These are phyloP conservation scores for Trichopus zeylanicus DNA, from an alignment of 116 monocot genomes.

Conservation along the genomic window DNA sequence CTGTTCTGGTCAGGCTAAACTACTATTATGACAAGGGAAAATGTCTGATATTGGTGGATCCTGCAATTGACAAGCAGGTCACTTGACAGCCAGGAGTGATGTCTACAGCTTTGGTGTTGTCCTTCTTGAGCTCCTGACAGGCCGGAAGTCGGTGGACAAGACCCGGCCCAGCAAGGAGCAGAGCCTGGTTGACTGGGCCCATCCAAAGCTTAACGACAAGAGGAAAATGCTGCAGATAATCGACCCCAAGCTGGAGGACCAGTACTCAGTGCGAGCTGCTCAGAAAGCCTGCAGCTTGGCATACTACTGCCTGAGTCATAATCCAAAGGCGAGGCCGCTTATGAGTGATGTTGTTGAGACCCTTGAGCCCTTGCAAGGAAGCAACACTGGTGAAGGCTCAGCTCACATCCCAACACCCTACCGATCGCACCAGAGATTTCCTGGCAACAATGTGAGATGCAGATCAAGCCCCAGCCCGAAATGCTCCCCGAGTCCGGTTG, in stretches of 20 bases:
- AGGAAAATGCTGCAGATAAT: slow-evolving; percentile 41
- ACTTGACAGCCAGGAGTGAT: slow-evolving; percentile 57
- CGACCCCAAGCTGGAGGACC: slow-evolving; percentile 45
- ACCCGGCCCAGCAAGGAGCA: slow-evolving; percentile 49
- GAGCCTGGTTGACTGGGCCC: slow-evolving; percentile 57
- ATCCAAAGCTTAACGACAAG: slow-evolving; percentile 53
- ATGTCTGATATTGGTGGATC: not conserved
- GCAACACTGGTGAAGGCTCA: slow-evolving; percentile 4
- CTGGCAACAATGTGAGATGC: slow-evolving; percentile 12
- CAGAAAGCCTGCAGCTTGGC: slow-evolving; percentile 69
- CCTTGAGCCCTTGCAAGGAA: slow-evolving; percentile 37
- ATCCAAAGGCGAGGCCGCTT: slow-evolving; percentile 63
- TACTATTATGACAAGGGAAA: too few species aligned
- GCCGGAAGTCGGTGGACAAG: slow-evolving; percentile 53
- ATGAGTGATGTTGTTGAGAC: slow-evolving; percentile 66
- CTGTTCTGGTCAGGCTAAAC: too few species aligned
- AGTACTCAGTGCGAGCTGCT: slow-evolving; percentile 44
- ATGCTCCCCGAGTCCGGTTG: slow-evolving; percentile 21
- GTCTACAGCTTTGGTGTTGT: slow-evolving; percentile 75
- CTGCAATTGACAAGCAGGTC: slow-evolving; percentile 26
- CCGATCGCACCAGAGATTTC: slow-evolving; percentile 16
- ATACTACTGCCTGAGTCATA: slow-evolving; percentile 64
- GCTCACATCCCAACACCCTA: slow-evolving; percentile 1
- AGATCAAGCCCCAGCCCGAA: slow-evolving; percentile 24
- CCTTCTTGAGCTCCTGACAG: slow-evolving; percentile 64